phyloP scores from a whole-genome alignment of 2,329 filamentous ascomycete species.

The Colletotrichum somersetense region DNA sequence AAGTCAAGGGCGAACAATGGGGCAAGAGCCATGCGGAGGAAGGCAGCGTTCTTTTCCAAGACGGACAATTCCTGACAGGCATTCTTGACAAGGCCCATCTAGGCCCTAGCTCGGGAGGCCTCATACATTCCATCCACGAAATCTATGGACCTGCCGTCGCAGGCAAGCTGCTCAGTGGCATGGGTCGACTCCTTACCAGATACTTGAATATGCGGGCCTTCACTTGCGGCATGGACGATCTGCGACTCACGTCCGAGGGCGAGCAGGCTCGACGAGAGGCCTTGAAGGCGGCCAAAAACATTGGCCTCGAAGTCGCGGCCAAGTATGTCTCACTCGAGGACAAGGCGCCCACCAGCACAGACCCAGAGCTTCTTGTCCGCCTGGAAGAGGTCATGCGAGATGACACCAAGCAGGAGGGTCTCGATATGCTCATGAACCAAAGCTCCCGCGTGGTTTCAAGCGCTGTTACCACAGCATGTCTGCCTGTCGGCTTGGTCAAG shows the following conservation, averaged over 20 bases:
- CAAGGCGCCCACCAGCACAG: conserved; percentile 69
- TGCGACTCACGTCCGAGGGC: conserved; percentile 84
- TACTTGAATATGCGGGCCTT: conserved; percentile 95
- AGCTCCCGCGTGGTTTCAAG: conserved; percentile 79
- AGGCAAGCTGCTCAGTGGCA: conserved; percentile 87
- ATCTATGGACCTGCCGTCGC: conserved; percentile 90
- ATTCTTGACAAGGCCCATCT: conserved; percentile 97
- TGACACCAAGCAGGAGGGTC: conserved; percentile 87
- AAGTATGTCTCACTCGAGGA: conserved; percentile 89
- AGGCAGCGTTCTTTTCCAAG: conserved; percentile 82
- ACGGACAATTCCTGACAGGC: conserved; percentile 89
- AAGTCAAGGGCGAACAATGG: conserved; percentile 85
- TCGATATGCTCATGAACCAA: conserved; percentile 89
- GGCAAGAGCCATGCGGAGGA: conserved; percentile 78
- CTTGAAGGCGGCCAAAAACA: conserved; percentile 73
- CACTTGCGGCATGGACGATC: conserved; percentile 96
- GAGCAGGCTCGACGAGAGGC: conserved; percentile 78
- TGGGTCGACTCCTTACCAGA: conserved; percentile 90
- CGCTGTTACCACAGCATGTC: conserved; percentile 80
- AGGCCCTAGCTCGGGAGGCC: conserved; percentile 85
- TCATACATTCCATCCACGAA: conserved; percentile 94
- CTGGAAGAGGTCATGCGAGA: conserved; percentile 93
- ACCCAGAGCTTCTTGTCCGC: conserved; percentile 79
- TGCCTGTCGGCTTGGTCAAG: conserved; percentile 87
- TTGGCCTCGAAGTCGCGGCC: conserved; percentile 84